Evolutionary conservation across 1,284 basidiomycete species (phyloP).

Genomic region (Microbotryum violaceum): DNA sequence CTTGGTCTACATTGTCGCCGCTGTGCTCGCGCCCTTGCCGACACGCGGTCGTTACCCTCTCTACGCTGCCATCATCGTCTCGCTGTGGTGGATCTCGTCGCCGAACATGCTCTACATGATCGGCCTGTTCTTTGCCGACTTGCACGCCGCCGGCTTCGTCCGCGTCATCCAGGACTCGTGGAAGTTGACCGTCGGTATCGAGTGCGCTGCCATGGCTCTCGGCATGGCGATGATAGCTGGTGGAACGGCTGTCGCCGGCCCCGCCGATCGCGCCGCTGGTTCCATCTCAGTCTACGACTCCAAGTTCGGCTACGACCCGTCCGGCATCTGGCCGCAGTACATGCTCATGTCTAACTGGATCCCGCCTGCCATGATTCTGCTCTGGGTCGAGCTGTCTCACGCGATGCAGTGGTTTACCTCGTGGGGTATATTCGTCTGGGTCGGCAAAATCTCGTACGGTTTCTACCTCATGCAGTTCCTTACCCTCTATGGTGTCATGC

Average conservation of each 20-base stretch:
- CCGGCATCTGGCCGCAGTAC: constrained; percentile 39
- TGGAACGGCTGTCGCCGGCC: constrained; percentile 38
- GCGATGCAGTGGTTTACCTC: constrained; percentile 43
- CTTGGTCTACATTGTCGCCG: constrained; percentile 42
- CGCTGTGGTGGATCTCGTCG: constrained; percentile 39
- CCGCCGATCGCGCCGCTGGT: constrained; percentile 38
- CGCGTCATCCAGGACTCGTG: constrained; percentile 42
- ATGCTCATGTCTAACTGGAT: constrained; percentile 41
- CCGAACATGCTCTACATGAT: constrained; percentile 42
- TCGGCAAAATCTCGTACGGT: constrained; percentile 44
- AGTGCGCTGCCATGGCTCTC: constrained; percentile 38
- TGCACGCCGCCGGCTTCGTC: constrained; percentile 42
- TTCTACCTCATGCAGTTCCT: constrained; percentile 46
- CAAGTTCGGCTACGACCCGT: constrained; percentile 38
- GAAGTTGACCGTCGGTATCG: constrained; percentile 40
- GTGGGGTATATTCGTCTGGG: constrained; percentile 42
- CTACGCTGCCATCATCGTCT: constrained; percentile 36
- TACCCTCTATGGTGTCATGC: constrained; percentile 43
- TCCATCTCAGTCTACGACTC: constrained; percentile 40
- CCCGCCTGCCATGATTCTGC: constrained; percentile 32
- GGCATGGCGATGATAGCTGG: constrained; percentile 39
- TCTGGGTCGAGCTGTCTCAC: constrained; percentile 43
- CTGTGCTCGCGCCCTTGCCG: constrained; percentile 39
- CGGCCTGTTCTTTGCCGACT: constrained; percentile 41
- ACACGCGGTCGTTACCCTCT: constrained; percentile 39